Conservation (phyloP, 306 rosid genomes). For the Dicorynia guianensis region DNA sequence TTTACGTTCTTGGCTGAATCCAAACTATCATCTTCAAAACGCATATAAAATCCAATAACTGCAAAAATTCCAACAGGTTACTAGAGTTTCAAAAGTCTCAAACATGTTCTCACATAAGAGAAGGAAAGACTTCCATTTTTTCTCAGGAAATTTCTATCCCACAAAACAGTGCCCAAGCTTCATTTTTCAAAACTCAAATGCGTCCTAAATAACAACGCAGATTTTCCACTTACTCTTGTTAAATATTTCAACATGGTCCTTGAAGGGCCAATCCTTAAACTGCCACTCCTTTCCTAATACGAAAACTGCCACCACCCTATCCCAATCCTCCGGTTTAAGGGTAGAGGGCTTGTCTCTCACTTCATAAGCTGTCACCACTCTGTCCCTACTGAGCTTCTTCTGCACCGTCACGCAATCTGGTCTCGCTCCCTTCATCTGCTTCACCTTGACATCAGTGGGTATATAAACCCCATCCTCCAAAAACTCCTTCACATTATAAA, state of each 20-base stretch:
- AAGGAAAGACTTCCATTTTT: not conserved
- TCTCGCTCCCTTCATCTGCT: slow-evolving; percentile 89
- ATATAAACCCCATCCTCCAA: slow-evolving; percentile 91
- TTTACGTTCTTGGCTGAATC: slow-evolving; percentile 89
- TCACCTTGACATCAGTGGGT: slow-evolving; percentile 88
- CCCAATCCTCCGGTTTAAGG: slow-evolving; percentile 93
- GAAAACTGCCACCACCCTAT: slow-evolving; percentile 93
- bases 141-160: not conserved
- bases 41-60: slow-evolving; percentile 60
- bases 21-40: slow-evolving; percentile 59
- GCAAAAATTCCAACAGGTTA: slow-evolving; percentile 21
- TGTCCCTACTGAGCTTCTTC: slow-evolving; percentile 99
- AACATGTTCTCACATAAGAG: not conserved
- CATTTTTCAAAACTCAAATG: not conserved
- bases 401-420: slow-evolving; percentile 98
- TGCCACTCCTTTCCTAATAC: slow-evolving; percentile 98
- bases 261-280: slow-evolving; percentile 59
- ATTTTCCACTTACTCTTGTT: slow-evolving; percentile 49
- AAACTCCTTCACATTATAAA: slow-evolving; percentile 91
- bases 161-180: not conserved
- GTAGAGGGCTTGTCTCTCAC: slow-evolving; percentile 95
- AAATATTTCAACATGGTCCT: slow-evolving; percentile 60
- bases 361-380: slow-evolving; percentile 94
- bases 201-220: not conserved
- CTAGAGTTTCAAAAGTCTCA: not conserved